Base-by-base conservation (phyloP, 148 eudicot genomes). In the Rhododendron williamsianum region DNA sequence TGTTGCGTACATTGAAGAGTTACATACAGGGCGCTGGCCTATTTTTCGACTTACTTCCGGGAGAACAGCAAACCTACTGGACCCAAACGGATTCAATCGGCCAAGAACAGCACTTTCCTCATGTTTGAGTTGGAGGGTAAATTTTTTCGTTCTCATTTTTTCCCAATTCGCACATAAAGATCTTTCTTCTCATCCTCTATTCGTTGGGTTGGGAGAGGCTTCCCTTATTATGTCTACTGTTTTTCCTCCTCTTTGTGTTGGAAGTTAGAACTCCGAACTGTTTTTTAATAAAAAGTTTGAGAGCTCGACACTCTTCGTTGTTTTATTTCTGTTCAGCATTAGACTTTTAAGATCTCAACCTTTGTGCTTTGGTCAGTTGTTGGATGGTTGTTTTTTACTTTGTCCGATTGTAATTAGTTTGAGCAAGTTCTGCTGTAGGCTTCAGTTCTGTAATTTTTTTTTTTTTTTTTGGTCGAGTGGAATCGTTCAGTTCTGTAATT, bases 201-300 rank as follows among this genome's bases (percentile, higher is more conserved):
- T 43, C 43, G 45, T 84, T 27, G 63, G 80, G 81, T 49, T 35
- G 80, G 16, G 85, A 84, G 80, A 51, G 9, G 33, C 43, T 83
- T 83, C 49, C 18, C 67, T 19, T 52, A 1, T 9, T 35, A 19
- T 51, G 51, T 74, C 76, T 74, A 84, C 56, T 84, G 76, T 74
- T 56, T 21, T 60, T 38, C 35, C 13, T 36, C 36, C 27, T 38
- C 48, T 38, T 60, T 69, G 78, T 49, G 81, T 45, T 77, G 52
- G 54, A 41, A 77, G n/a, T 71, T 48, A 12, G 46, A 72, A 18
- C 23, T 16, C 51, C 0, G 21, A 27, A 45, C 58, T 69, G 78
- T 69, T 27, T 30, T 69, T 71, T 4, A 71, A 71, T 71, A 71
- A 71, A n/a, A 71, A 30, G 41, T 71, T 71, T 71, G 76, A 33